Evolutionary conservation across 257 asterid genomes (phyloP).

Genomic region (Solanum clarkiae): DNA sequence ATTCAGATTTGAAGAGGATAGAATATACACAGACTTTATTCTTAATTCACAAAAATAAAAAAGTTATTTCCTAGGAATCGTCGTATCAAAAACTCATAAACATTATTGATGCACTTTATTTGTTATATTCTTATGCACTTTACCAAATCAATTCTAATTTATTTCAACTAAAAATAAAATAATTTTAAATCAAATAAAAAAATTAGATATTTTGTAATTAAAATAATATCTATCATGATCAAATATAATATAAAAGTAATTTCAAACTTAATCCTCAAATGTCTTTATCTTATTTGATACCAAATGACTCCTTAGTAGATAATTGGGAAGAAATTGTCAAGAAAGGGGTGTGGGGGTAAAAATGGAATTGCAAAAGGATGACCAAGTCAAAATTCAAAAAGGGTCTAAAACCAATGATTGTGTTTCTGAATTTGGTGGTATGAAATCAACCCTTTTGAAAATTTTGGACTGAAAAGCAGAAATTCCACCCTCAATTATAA

Average conservation of each 20-base stretch:
- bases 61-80: no score
- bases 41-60: no score
- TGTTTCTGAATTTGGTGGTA: background rate
- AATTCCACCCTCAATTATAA: background rate
- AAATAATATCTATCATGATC: no score
- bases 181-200: background rate
- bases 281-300: no score
- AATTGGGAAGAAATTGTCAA: conserved; percentile 7
- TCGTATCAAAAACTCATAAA: no score
- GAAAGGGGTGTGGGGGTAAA: background rate
- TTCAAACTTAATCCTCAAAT: no score
- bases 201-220: background rate
- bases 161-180: background rate
- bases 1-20: no score
- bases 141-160: background rate
- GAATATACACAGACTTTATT: no score
- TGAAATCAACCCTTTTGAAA: background rate
- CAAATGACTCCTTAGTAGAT: background rate
- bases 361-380: background rate
- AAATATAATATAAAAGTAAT: no score
- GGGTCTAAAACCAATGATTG: background rate
- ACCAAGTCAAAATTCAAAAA: conserved; percentile 3
- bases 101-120: no score
- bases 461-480: background rate
- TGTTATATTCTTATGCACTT: no score